A percentile compares a stretch with the other conserved stretches of the same genome.
Evolutionary conservation across 1,284 basidiomycete genomes (phyloP).

Genomic region (Ceratobasidium sp.): DNA sequence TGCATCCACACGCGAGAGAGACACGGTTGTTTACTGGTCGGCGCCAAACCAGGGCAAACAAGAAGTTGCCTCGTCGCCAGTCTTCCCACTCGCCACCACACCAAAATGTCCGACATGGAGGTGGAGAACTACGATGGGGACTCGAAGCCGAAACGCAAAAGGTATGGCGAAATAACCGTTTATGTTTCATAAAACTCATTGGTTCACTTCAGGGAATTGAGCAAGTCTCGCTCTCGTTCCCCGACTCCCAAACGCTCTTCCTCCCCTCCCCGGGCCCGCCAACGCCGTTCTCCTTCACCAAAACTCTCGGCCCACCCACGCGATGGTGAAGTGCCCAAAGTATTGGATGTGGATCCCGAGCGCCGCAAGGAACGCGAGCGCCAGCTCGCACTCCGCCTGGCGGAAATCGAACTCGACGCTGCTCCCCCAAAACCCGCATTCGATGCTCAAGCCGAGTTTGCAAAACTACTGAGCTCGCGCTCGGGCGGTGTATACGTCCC

Average conservation of each 20-base stretch:
- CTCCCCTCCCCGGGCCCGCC: slow-evolving; percentile 63
- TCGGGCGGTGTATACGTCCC: slow-evolving; percentile 98
- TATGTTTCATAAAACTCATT: neutral
- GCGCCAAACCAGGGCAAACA: slow-evolving; percentile 24
- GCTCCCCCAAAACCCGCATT: slow-evolving; percentile 59
- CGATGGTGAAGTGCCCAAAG: slow-evolving; percentile 60
- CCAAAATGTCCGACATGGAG: slow-evolving; percentile 39
- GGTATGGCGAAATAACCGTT: neutral
- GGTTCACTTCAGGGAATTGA: slow-evolving; percentile 29
- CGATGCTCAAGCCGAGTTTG: slow-evolving; percentile 61
- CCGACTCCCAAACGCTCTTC: slow-evolving; percentile 52
- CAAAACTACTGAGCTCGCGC: slow-evolving; percentile 51
- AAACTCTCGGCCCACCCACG: slow-evolving; percentile 16
- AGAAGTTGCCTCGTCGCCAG: slow-evolving; percentile 11
- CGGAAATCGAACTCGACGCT: slow-evolving; percentile 73
- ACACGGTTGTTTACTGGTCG: neutral
- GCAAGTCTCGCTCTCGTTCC: slow-evolving; percentile 36
- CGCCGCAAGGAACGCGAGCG: slow-evolving; percentile 78
- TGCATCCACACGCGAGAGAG: no score
- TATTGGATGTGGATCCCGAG: slow-evolving; percentile 77
- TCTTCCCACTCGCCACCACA: slow-evolving; percentile 30
- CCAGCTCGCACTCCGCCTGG: slow-evolving; percentile 73
- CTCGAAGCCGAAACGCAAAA: slow-evolving; percentile 34
- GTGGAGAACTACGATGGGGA: slow-evolving; percentile 35
- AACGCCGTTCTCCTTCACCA: slow-evolving; percentile 50